Percentiles rank a stretch among this genome's conserved stretches.
These are phyloP conservation scores for Candida ortonii DNA, from an alignment of 805 yeast genomes.

Conservation along the genomic window DNA sequence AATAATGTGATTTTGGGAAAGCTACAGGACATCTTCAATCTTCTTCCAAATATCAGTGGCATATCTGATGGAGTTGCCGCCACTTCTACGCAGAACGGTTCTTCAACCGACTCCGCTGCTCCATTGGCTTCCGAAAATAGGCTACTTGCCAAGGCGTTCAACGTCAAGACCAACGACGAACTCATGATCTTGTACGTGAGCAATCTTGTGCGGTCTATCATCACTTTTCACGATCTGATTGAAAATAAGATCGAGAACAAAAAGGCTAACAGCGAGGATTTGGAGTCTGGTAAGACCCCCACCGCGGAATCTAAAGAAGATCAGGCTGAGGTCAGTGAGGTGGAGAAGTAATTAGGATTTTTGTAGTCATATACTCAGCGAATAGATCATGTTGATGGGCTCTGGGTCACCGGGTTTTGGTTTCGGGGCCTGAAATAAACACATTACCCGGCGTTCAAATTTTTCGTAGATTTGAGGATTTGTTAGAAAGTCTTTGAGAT, in stretches of 20 bases:
- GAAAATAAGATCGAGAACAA: constrained; percentile 91
- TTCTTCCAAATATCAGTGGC: constrained; percentile 68
- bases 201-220: constrained; percentile 86
- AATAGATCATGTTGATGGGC: too few relatives aligned
- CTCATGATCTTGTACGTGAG: constrained; percentile 90
- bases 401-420: too few relatives aligned
- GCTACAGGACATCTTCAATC: constrained; percentile 90
- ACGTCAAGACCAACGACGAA: constrained; percentile 92
- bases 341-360: constrained; percentile 9
- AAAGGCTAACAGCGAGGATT: constrained; percentile 37
- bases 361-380: too few relatives aligned
- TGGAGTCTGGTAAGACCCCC: constrained; percentile 17
- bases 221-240: constrained; percentile 94
- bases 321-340: constrained; percentile 17
- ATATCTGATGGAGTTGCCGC: constrained; percentile 33
- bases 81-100: constrained; percentile 1
- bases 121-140: constrained; percentile 19
- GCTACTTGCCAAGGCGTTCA: constrained; percentile 68
- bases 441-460: too few relatives aligned
- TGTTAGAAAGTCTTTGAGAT: too few relatives aligned
- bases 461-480: too few relatives aligned
- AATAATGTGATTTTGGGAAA: constrained; percentile 90
- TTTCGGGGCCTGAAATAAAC: too few relatives aligned
- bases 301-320: constrained; percentile 22
- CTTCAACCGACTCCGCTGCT: constrained; percentile 4